Evolutionary conservation across 176 grass and related monocot genomes (phyloP).

Genomic region (Leersia perrieri): DNA sequence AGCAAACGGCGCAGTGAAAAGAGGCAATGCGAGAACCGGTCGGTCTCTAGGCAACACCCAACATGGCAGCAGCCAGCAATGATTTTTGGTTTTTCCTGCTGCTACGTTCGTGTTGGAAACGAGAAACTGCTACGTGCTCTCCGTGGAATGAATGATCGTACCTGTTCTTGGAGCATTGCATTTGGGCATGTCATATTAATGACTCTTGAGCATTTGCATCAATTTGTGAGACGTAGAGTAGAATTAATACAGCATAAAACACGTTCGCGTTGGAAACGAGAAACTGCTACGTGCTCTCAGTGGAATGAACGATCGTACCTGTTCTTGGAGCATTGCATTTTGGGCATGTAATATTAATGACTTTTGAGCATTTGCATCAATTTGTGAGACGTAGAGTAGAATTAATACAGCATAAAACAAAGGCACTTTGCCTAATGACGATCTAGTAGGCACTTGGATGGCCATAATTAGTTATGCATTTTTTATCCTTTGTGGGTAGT

Average conservation of each 20-base stretch:
- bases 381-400: too few species aligned
- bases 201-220: not conserved
- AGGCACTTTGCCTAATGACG: not conserved
- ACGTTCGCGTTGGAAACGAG: not conserved
- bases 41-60: not conserved
- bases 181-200: not conserved
- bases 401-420: not conserved
- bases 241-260: not conserved
- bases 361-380: not conserved
- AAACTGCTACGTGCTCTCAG: too few species aligned
- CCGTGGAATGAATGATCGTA: too few species aligned
- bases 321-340: not conserved
- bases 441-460: not conserved
- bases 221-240: too few species aligned
- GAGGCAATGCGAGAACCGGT: not conserved
- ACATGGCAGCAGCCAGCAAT: not conserved
- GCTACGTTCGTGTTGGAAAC: not conserved
- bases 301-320: too few species aligned
- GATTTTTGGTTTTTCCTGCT: not conserved
- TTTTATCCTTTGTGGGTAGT: not conserved
- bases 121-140: too few species aligned
- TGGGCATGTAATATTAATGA: not conserved
- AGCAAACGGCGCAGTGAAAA: conserved; percentile 8
- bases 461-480: not conserved
- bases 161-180: not conserved